phyloP scores from a whole-genome alignment of 2,329 filamentous ascomycete genomes.

The Cladophialophora exuberans region DNA sequence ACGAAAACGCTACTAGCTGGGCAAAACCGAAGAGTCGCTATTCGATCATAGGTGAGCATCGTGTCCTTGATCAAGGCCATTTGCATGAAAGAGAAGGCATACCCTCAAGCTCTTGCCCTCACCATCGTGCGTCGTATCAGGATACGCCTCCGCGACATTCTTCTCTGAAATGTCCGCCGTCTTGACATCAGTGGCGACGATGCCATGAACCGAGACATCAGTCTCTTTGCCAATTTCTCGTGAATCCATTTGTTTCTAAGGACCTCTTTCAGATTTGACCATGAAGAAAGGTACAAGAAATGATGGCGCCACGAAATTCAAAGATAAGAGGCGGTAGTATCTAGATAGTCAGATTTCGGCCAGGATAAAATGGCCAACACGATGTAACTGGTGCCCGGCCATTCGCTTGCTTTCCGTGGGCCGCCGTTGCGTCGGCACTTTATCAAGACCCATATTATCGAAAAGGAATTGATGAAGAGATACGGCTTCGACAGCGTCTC shows the following conservation, averaged over 20 bases:
- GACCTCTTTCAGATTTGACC: neutral
- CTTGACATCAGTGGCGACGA: slow-evolving; percentile 16
- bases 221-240: slow-evolving; percentile 15
- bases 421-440: too few species aligned
- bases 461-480: too few species aligned
- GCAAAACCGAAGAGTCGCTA: slow-evolving; percentile 29
- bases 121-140: slow-evolving; percentile 2
- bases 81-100: neutral
- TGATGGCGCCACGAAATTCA: too few species aligned
- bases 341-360: too few species aligned
- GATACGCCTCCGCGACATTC: slow-evolving; percentile 20
- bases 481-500: too few species aligned
- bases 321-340: too few species aligned
- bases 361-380: too few species aligned
- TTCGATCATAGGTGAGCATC: neutral
- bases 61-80: neutral
- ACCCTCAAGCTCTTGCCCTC: slow-evolving; percentile 9
- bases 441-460: too few species aligned
- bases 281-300: too few species aligned
- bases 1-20: slow-evolving; percentile 30
- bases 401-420: too few species aligned
- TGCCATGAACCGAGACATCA: slow-evolving; percentile 16
- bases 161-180: slow-evolving; percentile 5
- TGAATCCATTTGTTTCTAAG: too few species aligned
- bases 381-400: too few species aligned